phyloP scores from a whole-genome alignment of 371 early-diverging fungal genomes.

The Rhizopus stolonifer region DNA sequence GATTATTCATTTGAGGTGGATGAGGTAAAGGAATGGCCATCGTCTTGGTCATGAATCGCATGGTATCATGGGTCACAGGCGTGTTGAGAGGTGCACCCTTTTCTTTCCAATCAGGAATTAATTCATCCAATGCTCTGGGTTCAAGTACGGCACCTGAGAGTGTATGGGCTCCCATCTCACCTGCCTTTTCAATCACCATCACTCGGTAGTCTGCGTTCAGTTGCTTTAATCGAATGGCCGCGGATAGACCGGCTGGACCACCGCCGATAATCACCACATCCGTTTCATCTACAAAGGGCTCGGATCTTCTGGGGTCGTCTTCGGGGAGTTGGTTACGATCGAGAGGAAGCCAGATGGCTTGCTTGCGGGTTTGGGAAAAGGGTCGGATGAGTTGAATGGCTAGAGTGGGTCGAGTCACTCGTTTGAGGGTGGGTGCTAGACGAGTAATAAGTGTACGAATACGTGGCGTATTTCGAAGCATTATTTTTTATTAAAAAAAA shows the following conservation, averaged over 20 bases:
- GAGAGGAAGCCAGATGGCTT: conserved; percentile 39
- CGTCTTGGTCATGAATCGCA: conserved; percentile 82
- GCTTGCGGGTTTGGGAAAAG: conserved; percentile 28
- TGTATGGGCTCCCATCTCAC: conserved; percentile 94
- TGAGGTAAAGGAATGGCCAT: conserved; percentile 90
- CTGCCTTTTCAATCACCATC: conserved; percentile 93
- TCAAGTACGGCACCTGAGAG: conserved; percentile 96
- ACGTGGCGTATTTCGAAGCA: conserved; percentile 20
- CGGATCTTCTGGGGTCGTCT: conserved; percentile 45
- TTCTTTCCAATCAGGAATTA: conserved; percentile 98
- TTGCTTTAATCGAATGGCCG: conserved; percentile 94
- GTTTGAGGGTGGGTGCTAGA: background rate
- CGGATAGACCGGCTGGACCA: conserved; percentile 94
- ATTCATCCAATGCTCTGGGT: conserved; percentile 88
- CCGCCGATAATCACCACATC: conserved; percentile 97
- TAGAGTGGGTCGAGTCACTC: too few relatives aligned
- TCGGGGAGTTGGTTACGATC: conserved; percentile 37
- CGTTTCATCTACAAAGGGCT: conserved; percentile 81
- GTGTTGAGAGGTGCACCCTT: conserved; percentile 90
- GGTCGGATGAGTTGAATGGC: conserved; percentile 12
- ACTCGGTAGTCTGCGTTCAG: conserved; percentile 89
- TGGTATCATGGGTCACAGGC: conserved; percentile 84
- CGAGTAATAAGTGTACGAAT: conserved; percentile 17
- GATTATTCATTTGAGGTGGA: conserved; percentile 95
- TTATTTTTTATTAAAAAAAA: background rate